Evolutionary conservation across 257 asterid species (phyloP).

Genomic region (Haberlea rhodopensis): DNA sequence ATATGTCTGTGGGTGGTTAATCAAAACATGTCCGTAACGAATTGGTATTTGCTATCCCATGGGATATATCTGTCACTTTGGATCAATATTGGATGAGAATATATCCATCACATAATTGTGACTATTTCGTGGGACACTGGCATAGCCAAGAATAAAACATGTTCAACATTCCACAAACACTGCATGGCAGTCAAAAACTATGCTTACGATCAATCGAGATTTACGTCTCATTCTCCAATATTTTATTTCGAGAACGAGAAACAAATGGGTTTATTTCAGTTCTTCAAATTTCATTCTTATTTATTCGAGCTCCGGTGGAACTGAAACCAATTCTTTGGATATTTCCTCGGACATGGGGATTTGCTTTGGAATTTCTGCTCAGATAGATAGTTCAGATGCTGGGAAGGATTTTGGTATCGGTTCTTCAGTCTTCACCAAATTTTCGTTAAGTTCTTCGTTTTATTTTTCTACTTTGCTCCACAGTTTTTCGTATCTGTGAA

Average conservation of each 20-base stretch:
- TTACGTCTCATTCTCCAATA: not conserved
- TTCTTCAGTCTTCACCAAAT: not conserved
- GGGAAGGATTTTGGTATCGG: slow-evolving; percentile 28
- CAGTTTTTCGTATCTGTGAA: not conserved
- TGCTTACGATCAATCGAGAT: not conserved
- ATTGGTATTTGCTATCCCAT: no score
- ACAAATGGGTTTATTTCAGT: not conserved
- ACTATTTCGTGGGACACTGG: no score
- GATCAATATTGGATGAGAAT: no score
- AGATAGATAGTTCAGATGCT: slow-evolving; percentile 18
- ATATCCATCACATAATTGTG: no score
- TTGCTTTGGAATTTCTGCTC: slow-evolving; percentile 33
- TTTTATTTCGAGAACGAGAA: not conserved
- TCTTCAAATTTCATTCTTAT: not conserved
- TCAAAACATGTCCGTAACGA: no score
- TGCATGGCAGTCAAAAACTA: not conserved
- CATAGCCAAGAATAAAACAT: no score
- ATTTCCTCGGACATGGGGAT: slow-evolving; percentile 26
- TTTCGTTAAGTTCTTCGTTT: slow-evolving; percentile 6
- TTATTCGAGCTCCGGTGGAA: not conserved
- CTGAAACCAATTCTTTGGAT: no score
- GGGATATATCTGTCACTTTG: no score
- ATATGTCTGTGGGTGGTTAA: no score
- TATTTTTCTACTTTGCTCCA: not conserved
- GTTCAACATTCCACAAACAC: not conserved